phyloP scores from a whole-genome alignment of 106 monocot genomes.

The Apostasia shenzhenica region DNA sequence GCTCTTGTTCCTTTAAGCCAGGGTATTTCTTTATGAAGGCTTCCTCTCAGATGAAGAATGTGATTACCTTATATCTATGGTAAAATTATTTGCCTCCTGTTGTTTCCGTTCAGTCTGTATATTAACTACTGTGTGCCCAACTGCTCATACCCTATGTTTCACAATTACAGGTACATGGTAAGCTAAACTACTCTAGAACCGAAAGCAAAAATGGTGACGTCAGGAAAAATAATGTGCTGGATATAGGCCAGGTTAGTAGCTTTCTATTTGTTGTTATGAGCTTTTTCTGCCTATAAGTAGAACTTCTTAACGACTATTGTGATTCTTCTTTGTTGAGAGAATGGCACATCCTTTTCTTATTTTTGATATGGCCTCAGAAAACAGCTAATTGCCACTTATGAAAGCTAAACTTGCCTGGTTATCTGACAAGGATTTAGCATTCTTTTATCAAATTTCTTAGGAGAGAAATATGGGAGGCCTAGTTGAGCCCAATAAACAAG shows the following conservation, averaged over 20 bases:
- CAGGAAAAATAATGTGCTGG: constrained; percentile 13
- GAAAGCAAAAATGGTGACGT: constrained; percentile 3
- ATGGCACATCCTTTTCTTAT: neutral
- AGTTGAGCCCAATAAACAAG: too few species aligned
- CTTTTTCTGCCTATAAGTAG: neutral
- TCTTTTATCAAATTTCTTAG: too few species aligned
- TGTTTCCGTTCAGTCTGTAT: neutral
- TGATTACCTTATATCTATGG: constrained; percentile 61
- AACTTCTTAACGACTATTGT: too few species aligned
- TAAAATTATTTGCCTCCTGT: constrained; percentile 17
- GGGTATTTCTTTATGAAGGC: constrained; percentile 62
- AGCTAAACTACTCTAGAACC: constrained; percentile 14
- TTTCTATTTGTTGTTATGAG: neutral
- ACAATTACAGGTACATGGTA: constrained; percentile 24
- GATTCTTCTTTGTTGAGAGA: too few species aligned
- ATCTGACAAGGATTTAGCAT: too few species aligned
- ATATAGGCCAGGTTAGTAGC: constrained; percentile 16
- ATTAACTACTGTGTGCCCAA: neutral
- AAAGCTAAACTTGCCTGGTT: too few species aligned
- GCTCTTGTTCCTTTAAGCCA: constrained; percentile 26
- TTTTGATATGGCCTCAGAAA: too few species aligned
- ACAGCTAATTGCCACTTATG: too few species aligned
- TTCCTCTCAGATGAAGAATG: constrained; percentile 64
- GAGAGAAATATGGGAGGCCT: too few species aligned
- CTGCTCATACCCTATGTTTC: neutral